Evolutionary conservation across 1,284 basidiomycete genomes (phyloP).

Genomic region (Lentinula novae-zelandiae): DNA sequence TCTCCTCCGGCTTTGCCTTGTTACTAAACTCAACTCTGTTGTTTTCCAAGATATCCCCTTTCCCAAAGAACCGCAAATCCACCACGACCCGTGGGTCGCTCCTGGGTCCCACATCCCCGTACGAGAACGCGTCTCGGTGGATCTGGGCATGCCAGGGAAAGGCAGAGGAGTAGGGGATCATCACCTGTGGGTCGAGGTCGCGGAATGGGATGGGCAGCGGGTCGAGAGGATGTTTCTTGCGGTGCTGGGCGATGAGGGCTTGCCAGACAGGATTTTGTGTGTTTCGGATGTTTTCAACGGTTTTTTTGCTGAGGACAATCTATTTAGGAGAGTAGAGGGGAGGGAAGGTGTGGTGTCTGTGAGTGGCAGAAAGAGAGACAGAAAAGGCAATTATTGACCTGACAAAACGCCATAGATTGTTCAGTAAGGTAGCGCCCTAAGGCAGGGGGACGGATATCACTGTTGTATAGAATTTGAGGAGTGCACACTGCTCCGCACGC

Average conservation of each 20-base stretch:
- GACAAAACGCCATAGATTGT: constrained; percentile 14
- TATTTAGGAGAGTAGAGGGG: background rate
- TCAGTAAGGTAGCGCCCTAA: constrained; percentile 12
- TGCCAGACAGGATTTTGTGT: background rate
- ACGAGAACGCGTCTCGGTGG: constrained; percentile 26
- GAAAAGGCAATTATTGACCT: background rate
- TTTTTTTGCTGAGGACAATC: background rate
- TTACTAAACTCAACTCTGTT: constrained; percentile 25
- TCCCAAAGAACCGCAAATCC: constrained; percentile 23
- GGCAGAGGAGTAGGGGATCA: background rate
- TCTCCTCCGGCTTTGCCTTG: background rate
- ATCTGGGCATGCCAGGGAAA: constrained; percentile 5
- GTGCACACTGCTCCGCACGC: constrained; percentile 8
- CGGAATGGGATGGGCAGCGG: constrained; percentile 16
- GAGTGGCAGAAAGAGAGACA: background rate
- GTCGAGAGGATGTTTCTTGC: constrained; percentile 4
- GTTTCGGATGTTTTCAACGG: background rate
- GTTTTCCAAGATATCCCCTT: constrained; percentile 11
- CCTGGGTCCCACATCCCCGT: constrained; percentile 20
- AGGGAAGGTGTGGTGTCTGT: background rate
- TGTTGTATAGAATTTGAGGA: constrained; percentile 8
- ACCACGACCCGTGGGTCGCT: constrained; percentile 23
- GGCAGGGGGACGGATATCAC: background rate
- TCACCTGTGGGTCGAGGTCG: constrained; percentile 6
- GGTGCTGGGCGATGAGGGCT: background rate